Evolutionary conservation across 2,329 filamentous ascomycete species (phyloP), one percentile per base, ranked within the genome.

Genomic region (Xenoacremonium recifei): DNA sequence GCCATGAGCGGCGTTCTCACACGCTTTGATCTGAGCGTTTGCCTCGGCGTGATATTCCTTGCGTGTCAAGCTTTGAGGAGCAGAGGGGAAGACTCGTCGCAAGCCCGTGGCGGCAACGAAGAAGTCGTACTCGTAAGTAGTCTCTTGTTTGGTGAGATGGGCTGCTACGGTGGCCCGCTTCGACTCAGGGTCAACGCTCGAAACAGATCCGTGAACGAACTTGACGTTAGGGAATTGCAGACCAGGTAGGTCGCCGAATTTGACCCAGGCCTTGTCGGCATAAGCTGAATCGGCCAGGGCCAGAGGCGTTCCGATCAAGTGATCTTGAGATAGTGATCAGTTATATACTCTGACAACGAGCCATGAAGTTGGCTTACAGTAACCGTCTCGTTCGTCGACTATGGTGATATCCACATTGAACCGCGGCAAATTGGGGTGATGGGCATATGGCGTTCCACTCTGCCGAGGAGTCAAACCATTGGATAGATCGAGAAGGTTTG

Each of bases 321-420:
- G 87, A 63, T 82, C 86, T 89, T 45, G 15, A 33, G 16, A 17
- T 34, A 9, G 32, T 20, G 32, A 19, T 15, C 32, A 34, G 5
- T 19, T 18, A 34, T 19, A 18, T n/a, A n/a, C n/a, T n/a, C n/a
- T n/a, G n/a, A n/a, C n/a, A n/a, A n/a, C n/a, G n/a, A n/a, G 20
- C 17, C 17, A 3, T 18, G 29, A 5, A 15, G 6, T 31, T 50
- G 6, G 66, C 83, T 54, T 70, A 90, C 86, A 90, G 62, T 82
- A 90, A n/a, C 87, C 87, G 69, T 91, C 87, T n/a, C 85, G 72
- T 63, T 90, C 85, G 55, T 91, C 86, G 18, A 88, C 80, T 17
- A 91, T 75, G 17, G 84, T 89, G 37, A 91, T 82, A 27, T 89
- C 76, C 12, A 88, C 64, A 2, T 79, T 72, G 33, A 84, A 69